Percentiles rank a stretch among this genome's conserved stretches.
Conservation (phyloP, 129 eudicot species). For the Gnaphalium uliginosum region DNA sequence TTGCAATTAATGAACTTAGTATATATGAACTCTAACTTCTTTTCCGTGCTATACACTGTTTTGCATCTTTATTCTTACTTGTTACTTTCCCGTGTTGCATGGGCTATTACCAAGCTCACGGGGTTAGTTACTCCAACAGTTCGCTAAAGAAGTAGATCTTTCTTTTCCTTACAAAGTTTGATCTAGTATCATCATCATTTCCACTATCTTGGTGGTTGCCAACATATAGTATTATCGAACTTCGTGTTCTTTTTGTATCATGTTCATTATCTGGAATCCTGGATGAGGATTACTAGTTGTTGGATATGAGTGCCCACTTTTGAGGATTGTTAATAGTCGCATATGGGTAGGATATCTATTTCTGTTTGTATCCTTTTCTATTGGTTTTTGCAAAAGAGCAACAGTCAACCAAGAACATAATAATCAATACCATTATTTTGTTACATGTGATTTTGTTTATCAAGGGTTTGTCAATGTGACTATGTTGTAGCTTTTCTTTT, state of each 20-base stretch:
- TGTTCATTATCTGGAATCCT: slow-evolving; percentile 16
- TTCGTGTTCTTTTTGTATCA: not conserved
- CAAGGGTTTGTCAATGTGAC: slow-evolving; percentile 2
- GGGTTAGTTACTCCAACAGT: not conserved
- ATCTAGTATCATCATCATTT: not conserved
- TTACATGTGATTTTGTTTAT: slow-evolving; percentile 5
- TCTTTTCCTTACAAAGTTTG: not conserved
- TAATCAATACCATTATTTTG: not conserved
- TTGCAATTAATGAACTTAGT: slow-evolving; percentile 1
- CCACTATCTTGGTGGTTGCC: not conserved
- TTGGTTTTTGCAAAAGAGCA: not conserved
- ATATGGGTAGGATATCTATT: not conserved
- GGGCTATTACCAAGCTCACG: slow-evolving; percentile 7
- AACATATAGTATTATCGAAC: not conserved
- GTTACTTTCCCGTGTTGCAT: not conserved
- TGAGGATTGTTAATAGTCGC: not conserved
- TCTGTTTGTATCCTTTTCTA: not conserved
- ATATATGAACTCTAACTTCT: not conserved
- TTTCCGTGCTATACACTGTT: not conserved
- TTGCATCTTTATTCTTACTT: not conserved
- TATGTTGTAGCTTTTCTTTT: too few species aligned
- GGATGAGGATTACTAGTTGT: not conserved
- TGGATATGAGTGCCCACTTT: not conserved
- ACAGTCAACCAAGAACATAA: not conserved
- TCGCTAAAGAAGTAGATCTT: not conserved